Conservation (phyloP, 1,139 yeast genomes). For the Diutina sp. region DNA sequence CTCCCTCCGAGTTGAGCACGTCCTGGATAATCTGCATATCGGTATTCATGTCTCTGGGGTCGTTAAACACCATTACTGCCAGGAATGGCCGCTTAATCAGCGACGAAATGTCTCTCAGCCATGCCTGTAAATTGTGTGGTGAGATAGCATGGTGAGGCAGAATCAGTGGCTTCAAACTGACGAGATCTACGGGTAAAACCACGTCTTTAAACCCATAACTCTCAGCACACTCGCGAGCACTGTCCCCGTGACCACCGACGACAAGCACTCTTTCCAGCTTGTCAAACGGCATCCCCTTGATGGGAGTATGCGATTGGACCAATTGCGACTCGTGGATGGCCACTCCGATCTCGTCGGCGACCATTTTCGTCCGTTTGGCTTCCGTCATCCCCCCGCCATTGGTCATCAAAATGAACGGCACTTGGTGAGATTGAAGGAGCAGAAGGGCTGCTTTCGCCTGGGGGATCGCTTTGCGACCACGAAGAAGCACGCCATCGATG, state of each 20-base stretch:
- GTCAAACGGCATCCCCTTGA: slow-evolving; percentile 36
- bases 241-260: slow-evolving; percentile 72
- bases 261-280: slow-evolving; percentile 55
- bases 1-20: slow-evolving; percentile 50
- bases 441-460: slow-evolving; percentile 56
- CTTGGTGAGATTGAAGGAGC: slow-evolving; percentile 35
- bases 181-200: slow-evolving; percentile 62
- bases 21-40: slow-evolving; percentile 75
- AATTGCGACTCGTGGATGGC: slow-evolving; percentile 51
- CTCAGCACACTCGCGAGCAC: slow-evolving; percentile 57
- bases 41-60: slow-evolving; percentile 82
- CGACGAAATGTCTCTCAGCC: slow-evolving; percentile 21
- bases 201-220: slow-evolving; percentile 76
- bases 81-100: slow-evolving; percentile 38
- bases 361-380: slow-evolving; percentile 39
- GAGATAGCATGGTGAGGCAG: slow-evolving; percentile 64
- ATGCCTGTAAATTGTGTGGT: slow-evolving; percentile 29
- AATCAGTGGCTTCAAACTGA: slow-evolving; percentile 40
- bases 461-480: slow-evolving; percentile 62
- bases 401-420: slow-evolving; percentile 78
- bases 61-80: slow-evolving; percentile 78
- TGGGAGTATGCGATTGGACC: slow-evolving; percentile 88
- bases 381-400: slow-evolving; percentile 91
- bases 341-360: slow-evolving; percentile 39
- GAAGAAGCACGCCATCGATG: slow-evolving; percentile 86